These are phyloP conservation scores for Russula sp. DNA, from an alignment of 768 basidiomycete genomes.

Conservation along the genomic window DNA sequence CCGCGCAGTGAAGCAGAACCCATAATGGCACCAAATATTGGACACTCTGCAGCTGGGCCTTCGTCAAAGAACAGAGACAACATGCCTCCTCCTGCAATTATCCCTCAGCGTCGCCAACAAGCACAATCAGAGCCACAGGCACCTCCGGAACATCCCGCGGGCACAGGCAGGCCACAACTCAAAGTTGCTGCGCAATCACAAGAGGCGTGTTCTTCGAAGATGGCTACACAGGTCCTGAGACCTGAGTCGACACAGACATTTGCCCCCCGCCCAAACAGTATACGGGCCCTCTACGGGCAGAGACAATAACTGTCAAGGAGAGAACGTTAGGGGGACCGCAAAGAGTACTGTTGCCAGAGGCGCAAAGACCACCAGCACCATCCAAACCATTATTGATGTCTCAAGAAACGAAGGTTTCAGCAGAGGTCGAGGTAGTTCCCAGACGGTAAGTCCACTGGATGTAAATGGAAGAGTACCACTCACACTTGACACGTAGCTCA, in stretches of 20 bases:
- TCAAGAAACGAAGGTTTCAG: conserved; percentile 6
- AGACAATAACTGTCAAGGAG: conserved; percentile 22
- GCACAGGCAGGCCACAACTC: not conserved
- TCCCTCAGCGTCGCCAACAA: conserved; percentile 18
- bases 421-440: not conserved
- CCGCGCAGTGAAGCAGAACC: conserved; percentile 18
- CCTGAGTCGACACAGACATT: conserved; percentile 15
- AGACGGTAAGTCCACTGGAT: conserved; percentile 9
- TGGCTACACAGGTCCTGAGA: conserved; percentile 18
- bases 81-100: conserved; percentile 24
- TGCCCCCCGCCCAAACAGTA: not conserved
- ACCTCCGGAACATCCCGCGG: not conserved
- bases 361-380: not conserved
- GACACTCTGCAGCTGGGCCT: not conserved
- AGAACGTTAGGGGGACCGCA: conserved; percentile 21
- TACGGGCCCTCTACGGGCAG: conserved; percentile 12
- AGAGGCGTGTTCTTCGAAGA: conserved; percentile 8
- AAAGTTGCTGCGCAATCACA: conserved; percentile 7
- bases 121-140: not conserved
- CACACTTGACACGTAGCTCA: conserved; percentile 9
- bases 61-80: conserved; percentile 13
- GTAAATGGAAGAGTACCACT: not conserved
- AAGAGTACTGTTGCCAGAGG: conserved; percentile 20
- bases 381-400: not conserved
- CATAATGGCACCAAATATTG: not conserved